Conservation (phyloP, 2,329 filamentous ascomycete genomes). For the Apiospora kogelbergensis region DNA sequence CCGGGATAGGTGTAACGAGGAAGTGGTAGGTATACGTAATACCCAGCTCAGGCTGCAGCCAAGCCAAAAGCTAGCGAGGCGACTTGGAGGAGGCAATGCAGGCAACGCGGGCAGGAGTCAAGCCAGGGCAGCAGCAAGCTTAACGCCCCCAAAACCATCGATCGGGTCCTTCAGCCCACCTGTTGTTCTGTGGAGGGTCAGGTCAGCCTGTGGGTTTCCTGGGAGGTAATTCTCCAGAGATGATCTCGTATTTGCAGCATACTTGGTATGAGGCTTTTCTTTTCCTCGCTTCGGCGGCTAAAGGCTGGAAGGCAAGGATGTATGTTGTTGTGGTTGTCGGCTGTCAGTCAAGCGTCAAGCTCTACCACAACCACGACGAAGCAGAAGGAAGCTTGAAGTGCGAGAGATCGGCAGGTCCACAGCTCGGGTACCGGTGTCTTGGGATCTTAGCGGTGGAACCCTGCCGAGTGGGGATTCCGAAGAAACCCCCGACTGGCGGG, state of each 20-base stretch:
- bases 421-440: conserved; percentile 1
- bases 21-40: background rate
- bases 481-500: background rate
- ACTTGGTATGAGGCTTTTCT: background rate
- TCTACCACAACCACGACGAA: background rate
- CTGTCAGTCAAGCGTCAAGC: background rate
- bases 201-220: background rate
- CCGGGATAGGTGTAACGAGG: background rate
- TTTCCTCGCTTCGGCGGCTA: background rate
- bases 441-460: conserved; percentile 2
- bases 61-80: background rate
- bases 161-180: background rate
- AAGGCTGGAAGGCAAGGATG: background rate
- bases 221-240: background rate
- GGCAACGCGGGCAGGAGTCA: background rate
- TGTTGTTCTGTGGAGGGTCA: background rate
- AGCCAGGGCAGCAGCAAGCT: background rate
- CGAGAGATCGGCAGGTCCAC: background rate
- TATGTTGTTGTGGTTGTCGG: conserved; percentile 4
- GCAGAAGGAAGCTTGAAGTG: background rate
- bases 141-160: background rate
- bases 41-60: background rate
- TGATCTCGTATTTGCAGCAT: background rate
- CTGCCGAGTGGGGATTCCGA: conserved; percentile 1
- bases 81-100: background rate